Conservation (phyloP, 768 basidiomycete species). For the Mycena epipterygia region DNA sequence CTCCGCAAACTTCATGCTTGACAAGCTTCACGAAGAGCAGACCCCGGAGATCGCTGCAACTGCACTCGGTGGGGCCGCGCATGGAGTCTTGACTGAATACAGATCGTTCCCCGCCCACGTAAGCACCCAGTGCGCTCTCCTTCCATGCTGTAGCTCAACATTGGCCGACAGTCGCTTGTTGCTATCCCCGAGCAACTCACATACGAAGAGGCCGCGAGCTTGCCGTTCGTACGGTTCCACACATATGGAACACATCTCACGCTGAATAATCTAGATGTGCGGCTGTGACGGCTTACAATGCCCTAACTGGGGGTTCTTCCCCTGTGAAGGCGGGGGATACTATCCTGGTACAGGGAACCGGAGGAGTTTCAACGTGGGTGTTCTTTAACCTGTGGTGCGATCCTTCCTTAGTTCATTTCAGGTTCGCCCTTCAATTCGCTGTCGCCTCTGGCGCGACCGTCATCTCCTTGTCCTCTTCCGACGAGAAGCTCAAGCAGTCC, state of each 20-base stretch:
- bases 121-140: neutral
- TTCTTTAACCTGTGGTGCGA: neutral
- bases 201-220: slow-evolving; percentile 74
- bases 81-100: slow-evolving; percentile 69
- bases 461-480: slow-evolving; percentile 66
- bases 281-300: slow-evolving; percentile 65
- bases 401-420: slow-evolving; percentile 23
- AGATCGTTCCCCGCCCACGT: slow-evolving; percentile 62
- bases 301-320: slow-evolving; percentile 51
- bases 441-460: slow-evolving; percentile 63
- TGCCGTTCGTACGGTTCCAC: slow-evolving; percentile 68
- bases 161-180: slow-evolving; percentile 57
- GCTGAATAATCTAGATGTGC: slow-evolving; percentile 58
- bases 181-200: slow-evolving; percentile 67
- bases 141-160: neutral
- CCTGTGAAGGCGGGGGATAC: slow-evolving; percentile 62
- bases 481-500: slow-evolving; percentile 59
- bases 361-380: slow-evolving; percentile 56
- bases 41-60: slow-evolving; percentile 45
- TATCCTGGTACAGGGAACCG: slow-evolving; percentile 61
- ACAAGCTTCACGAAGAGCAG: slow-evolving; percentile 63
- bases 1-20: slow-evolving; percentile 64
- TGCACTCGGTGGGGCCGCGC: slow-evolving; percentile 58
- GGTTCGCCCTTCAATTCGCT: slow-evolving; percentile 64
- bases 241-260: too few relatives aligned